These are phyloP conservation scores for Hippophae gyantsensis DNA, from an alignment of 306 rosid species.

Conservation along the genomic window DNA sequence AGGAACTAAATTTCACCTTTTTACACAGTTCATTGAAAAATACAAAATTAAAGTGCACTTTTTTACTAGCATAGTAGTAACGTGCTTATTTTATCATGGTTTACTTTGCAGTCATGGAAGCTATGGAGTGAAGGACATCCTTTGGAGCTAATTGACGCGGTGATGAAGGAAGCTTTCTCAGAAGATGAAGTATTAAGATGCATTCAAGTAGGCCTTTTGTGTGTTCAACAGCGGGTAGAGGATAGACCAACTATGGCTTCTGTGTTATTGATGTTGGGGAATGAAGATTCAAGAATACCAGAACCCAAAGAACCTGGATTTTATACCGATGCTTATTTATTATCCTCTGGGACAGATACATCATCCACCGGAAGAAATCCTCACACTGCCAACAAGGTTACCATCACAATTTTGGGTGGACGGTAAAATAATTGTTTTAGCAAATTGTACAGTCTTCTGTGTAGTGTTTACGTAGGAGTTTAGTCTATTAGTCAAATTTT, in stretches of 20 bases:
- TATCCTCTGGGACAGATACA: background rate
- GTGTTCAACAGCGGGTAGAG: slow-evolving; percentile 29
- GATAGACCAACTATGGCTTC: slow-evolving; percentile 18
- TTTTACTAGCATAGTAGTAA: background rate
- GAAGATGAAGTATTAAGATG: slow-evolving; percentile 40
- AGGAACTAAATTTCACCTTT: background rate
- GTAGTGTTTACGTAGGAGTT: too few species aligned
- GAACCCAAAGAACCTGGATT: slow-evolving; percentile 24
- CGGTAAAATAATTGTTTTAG: background rate
- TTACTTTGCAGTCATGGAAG: slow-evolving; percentile 42
- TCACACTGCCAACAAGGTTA: slow-evolving; percentile 8
- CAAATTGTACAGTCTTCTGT: too few species aligned
- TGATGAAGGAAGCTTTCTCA: slow-evolving; percentile 18
- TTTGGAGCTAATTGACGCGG: slow-evolving; percentile 39
- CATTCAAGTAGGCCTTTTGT: slow-evolving; percentile 33
- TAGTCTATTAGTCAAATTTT: too few species aligned
- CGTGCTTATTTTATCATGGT: background rate
- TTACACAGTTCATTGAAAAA: background rate
- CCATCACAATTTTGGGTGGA: slow-evolving; percentile 14
- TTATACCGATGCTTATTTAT: slow-evolving; percentile 7
- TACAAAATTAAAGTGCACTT: background rate
- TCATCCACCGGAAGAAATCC: background rate
- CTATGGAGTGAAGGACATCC: slow-evolving; percentile 41
- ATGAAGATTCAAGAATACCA: slow-evolving; percentile 21
- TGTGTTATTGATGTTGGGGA: slow-evolving; percentile 37